phyloP scores from a whole-genome alignment of 1,284 basidiomycete genomes.

The Moniliophthora roreri region DNA sequence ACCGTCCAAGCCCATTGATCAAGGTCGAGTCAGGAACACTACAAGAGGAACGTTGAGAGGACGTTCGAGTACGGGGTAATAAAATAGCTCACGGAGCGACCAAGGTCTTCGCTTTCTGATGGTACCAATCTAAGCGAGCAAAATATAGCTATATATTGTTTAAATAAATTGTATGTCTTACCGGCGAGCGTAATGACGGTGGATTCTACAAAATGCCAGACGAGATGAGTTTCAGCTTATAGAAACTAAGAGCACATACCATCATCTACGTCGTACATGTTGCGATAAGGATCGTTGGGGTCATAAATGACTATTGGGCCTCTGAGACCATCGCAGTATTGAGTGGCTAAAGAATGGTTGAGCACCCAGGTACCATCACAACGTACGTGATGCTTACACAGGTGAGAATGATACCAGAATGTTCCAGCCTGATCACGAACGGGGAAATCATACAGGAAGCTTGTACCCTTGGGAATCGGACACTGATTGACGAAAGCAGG shows the following conservation, averaged over 20 bases:
- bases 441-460: conserved; percentile 22
- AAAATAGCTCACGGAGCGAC: neutral
- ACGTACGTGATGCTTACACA: conserved; percentile 12
- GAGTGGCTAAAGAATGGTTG: neutral
- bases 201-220: neutral
- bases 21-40: conserved; percentile 33
- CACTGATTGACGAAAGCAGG: conserved; percentile 23
- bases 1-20: conserved; percentile 42
- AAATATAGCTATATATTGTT: too few relatives aligned
- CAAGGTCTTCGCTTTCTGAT: neutral
- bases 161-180: too few relatives aligned
- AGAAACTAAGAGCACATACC: neutral
- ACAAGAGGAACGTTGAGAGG: neutral
- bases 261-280: neutral
- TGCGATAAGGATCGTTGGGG: neutral
- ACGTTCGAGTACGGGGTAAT: too few relatives aligned
- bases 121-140: neutral
- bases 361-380: too few relatives aligned
- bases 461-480: conserved; percentile 12
- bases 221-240: neutral
- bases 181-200: too few relatives aligned
- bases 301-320: neutral
- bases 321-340: conserved; percentile 2
- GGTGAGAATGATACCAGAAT: conserved; percentile 37
- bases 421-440: conserved; percentile 21